Percentiles rank a stretch among this genome's conserved stretches.
Conservation (phyloP, 2,329 filamentous ascomycete genomes). For the Hypoxylon sp. region DNA sequence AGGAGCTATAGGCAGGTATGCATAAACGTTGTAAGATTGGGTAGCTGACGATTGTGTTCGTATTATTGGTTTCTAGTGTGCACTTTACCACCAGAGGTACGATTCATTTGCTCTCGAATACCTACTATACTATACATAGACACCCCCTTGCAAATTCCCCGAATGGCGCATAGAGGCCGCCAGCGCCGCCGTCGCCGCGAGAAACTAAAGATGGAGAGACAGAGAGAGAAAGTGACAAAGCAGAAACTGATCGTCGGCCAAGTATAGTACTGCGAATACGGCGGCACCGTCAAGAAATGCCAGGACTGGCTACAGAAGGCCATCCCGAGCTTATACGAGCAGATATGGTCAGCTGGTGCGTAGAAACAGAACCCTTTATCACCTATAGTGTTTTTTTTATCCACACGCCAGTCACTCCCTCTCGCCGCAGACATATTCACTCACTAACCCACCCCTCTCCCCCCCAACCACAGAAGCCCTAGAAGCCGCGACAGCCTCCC, state of each 20-base stretch:
- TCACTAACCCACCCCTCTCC: slow-evolving; percentile 3
- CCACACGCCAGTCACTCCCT: too few relatives aligned
- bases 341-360: slow-evolving; percentile 86
- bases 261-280: slow-evolving; percentile 98
- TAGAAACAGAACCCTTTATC: background rate
- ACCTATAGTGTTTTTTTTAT: too few relatives aligned
- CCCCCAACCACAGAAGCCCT: slow-evolving; percentile 69
- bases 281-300: slow-evolving; percentile 95
- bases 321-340: slow-evolving; percentile 76
- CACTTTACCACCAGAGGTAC: slow-evolving; percentile 71
- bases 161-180: slow-evolving; percentile 2
- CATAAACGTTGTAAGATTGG: too few relatives aligned
- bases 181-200: too few relatives aligned
- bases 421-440: too few relatives aligned
- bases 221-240: slow-evolving; percentile 12
- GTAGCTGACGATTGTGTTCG: too few relatives aligned
- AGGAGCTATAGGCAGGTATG: too few relatives aligned
- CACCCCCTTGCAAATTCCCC: slow-evolving; percentile 6
- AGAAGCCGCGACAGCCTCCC: slow-evolving; percentile 81
- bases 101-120: slow-evolving; percentile 8
- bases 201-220: background rate
- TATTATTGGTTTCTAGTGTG: slow-evolving; percentile 63
- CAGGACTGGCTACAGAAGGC: slow-evolving; percentile 90
- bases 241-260: slow-evolving; percentile 38
- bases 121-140: too few relatives aligned